Evolutionary conservation across 495 filamentous ascomycete genomes (phyloP).

Genomic region (Penicillium steckii): DNA sequence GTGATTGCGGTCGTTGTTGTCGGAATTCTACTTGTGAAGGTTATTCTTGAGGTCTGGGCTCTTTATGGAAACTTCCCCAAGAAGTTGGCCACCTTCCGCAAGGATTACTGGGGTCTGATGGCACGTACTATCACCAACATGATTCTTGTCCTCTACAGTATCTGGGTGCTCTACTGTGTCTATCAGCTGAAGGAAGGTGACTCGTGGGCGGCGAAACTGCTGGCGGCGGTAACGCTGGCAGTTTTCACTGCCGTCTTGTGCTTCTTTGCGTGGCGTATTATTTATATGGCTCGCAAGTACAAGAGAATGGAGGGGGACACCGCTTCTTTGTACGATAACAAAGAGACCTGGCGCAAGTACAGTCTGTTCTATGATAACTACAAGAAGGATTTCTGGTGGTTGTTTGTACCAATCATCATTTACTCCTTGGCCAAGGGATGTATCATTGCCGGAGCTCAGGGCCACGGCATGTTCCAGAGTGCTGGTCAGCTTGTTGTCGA

Average conservation of each 20-base stretch:
- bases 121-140: constrained; percentile 85
- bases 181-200: constrained; percentile 93
- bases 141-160: constrained; percentile 88
- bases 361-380: constrained; percentile 96
- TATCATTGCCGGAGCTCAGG: constrained; percentile 82
- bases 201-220: constrained; percentile 88
- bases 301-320: constrained; percentile 75
- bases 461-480: constrained; percentile 80
- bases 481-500: constrained; percentile 80
- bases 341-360: constrained; percentile 91
- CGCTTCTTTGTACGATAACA: constrained; percentile 76
- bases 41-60: constrained; percentile 89
- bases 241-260: constrained; percentile 75
- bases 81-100: constrained; percentile 78
- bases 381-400: constrained; percentile 92
- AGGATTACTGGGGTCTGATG: constrained; percentile 92
- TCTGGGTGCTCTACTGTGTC: constrained; percentile 95
- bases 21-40: constrained; percentile 85
- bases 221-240: constrained; percentile 78
- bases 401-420: constrained; percentile 86
- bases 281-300: constrained; percentile 67
- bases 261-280: constrained; percentile 83
- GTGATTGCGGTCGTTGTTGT: constrained; percentile 82
- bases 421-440: constrained; percentile 93
- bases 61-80: constrained; percentile 86